phyloP scores from a whole-genome alignment of 805 yeast species.

The Jamesozyma gamospora region DNA sequence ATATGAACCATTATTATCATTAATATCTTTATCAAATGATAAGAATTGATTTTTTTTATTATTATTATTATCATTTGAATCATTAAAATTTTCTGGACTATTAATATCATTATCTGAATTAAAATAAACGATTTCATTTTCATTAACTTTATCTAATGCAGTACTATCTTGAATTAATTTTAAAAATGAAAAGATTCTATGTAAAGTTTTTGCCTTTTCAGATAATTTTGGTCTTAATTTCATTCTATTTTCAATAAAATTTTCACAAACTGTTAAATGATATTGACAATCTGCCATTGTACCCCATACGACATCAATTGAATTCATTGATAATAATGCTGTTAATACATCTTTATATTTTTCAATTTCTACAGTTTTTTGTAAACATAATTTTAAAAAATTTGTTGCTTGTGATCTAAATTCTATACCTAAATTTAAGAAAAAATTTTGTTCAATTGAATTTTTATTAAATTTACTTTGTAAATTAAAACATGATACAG shows the following conservation, averaged over 20 bases:
- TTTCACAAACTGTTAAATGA: slow-evolving; percentile 68
- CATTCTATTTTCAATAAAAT: slow-evolving; percentile 62
- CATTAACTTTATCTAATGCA: slow-evolving; percentile 22
- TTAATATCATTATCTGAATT: background rate
- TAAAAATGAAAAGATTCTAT: slow-evolving; percentile 66
- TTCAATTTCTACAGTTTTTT: slow-evolving; percentile 42
- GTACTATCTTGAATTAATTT: slow-evolving; percentile 74
- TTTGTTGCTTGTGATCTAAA: slow-evolving; percentile 65
- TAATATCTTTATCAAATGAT: slow-evolving; percentile 17
- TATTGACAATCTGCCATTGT: slow-evolving; percentile 76
- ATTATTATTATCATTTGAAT: background rate
- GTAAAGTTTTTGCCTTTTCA: slow-evolving; percentile 66
- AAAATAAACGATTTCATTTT: slow-evolving; percentile 7
- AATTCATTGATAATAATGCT: slow-evolving; percentile 77
- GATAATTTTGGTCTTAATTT: slow-evolving; percentile 53
- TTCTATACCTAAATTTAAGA: slow-evolving; percentile 61
- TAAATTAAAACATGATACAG: slow-evolving; percentile 72
- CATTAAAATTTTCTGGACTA: background rate
- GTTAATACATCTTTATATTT: slow-evolving; percentile 78
- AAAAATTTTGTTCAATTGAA: slow-evolving; percentile 58
- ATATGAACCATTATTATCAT: slow-evolving; percentile 35
- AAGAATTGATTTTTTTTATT: background rate
- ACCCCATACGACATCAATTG: slow-evolving; percentile 85
- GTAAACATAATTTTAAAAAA: slow-evolving; percentile 52
- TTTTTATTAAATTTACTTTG: slow-evolving; percentile 63